These are phyloP conservation scores for Acacia acuminata DNA, from an alignment of 306 rosid genomes.

Conservation along the genomic window DNA sequence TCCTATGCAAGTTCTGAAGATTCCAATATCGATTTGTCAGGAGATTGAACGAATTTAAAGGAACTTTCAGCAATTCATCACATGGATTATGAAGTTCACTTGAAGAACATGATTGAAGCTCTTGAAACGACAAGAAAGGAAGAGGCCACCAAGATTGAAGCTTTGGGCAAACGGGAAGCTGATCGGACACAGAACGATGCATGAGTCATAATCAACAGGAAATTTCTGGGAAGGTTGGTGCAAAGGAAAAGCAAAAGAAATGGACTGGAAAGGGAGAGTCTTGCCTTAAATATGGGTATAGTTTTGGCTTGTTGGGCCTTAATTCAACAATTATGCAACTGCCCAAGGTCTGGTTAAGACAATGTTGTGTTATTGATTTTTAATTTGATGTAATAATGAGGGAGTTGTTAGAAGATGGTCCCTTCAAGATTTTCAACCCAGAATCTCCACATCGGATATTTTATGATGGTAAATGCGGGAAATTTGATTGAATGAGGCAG, in stretches of 20 bases:
- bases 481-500: background rate
- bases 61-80: no score
- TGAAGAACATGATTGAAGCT: conserved; percentile 52
- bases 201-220: conserved; percentile 20
- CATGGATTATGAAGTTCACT: conserved; percentile 32
- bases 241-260: background rate
- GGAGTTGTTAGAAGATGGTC: background rate
- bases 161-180: conserved; percentile 5
- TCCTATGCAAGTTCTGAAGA: no score
- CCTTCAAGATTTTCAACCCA: conserved; percentile 12
- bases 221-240: conserved; percentile 20
- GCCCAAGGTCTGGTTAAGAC: background rate
- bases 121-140: conserved; percentile 51
- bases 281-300: background rate
- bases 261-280: background rate
- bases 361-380: background rate
- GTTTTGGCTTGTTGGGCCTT: background rate
- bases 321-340: conserved; percentile 3
- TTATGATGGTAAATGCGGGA: conserved; percentile 5
- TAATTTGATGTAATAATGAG: background rate
- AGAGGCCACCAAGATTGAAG: conserved; percentile 31
- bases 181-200: conserved; percentile 1
- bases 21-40: no score
- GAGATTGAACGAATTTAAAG: no score
- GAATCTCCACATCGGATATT: background rate